Evolutionary conservation across 1,139 yeast genomes (phyloP).

Genomic region (Geotrichum citri-aurantii): DNA sequence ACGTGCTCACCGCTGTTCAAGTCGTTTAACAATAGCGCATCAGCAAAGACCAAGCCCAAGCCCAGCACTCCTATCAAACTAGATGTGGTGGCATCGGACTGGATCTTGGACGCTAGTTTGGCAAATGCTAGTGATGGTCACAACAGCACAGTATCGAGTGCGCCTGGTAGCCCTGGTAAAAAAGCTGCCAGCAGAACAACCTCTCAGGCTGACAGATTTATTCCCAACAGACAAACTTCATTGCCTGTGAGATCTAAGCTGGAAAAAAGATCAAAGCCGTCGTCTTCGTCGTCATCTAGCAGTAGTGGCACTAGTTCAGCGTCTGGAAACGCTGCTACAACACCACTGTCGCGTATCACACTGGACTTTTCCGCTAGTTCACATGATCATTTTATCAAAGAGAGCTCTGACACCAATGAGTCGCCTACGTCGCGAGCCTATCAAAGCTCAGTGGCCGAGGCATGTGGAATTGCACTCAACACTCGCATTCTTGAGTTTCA

Average conservation of each 20-base stretch:
- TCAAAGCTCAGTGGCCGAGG: conserved; percentile 85
- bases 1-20: conserved; percentile 18
- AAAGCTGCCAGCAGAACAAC: conserved; percentile 28
- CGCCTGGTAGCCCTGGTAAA: conserved; percentile 18
- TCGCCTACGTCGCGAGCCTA: conserved; percentile 35
- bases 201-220: conserved; percentile 40
- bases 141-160: conserved; percentile 11
- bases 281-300: conserved; percentile 13
- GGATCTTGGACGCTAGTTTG: conserved; percentile 30
- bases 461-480: conserved; percentile 83
- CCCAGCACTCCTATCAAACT: conserved; percentile 43
- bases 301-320: conserved; percentile 2
- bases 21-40: conserved; percentile 16
- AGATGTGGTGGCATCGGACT: conserved; percentile 39
- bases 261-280: conserved; percentile 17
- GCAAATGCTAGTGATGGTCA: conserved; percentile 17
- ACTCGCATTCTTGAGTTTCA: conserved; percentile 82
- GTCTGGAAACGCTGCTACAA: background rate
- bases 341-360: background rate
- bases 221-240: conserved; percentile 49
- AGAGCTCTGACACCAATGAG: conserved; percentile 18
- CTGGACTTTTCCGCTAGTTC: conserved; percentile 7
- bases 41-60: conserved; percentile 19
- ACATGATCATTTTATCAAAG: background rate
- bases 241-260: conserved; percentile 40